A percentile compares a stretch with the other conserved stretches of the same genome.
Conservation (phyloP, 768 basidiomycete species). For the Tubosaeta sp. region DNA sequence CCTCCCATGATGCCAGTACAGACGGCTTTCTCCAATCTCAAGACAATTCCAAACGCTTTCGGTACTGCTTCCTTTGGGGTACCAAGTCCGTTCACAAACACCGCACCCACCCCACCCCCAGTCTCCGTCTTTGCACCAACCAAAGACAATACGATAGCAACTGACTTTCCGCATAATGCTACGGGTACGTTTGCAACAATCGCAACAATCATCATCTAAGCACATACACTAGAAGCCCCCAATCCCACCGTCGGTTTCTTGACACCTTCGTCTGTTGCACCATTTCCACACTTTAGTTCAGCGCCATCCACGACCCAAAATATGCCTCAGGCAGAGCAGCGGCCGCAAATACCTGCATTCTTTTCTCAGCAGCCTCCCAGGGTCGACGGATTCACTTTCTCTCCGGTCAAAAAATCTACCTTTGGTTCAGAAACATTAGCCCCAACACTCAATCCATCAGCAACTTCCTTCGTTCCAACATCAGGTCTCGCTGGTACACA, state of each 20-base stretch:
- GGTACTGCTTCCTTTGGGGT: conserved; percentile 22
- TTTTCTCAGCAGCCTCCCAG: conserved; percentile 1
- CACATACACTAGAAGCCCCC: background rate
- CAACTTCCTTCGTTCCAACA: conserved; percentile 13
- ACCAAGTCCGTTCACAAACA: conserved; percentile 4
- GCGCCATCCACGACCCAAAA: background rate
- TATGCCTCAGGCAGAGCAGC: background rate
- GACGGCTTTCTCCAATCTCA: conserved; percentile 35
- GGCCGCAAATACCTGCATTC: background rate
- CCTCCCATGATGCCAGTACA: conserved; percentile 8
- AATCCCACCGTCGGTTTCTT: background rate
- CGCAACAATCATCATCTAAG: background rate
- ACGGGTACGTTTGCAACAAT: conserved; percentile 11
- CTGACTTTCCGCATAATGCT: background rate
- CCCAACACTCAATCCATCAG: conserved; percentile 18
- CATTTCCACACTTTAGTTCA: background rate
- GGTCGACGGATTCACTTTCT: background rate
- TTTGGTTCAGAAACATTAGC: conserved; percentile 5
- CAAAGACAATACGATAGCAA: background rate
- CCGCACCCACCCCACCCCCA: background rate
- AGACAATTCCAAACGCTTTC: conserved; percentile 33
- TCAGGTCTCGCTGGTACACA: background rate
- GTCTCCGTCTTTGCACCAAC: conserved; percentile 7
- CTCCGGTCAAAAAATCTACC: background rate
- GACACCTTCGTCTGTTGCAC: background rate